Conservation (phyloP, 2,329 filamentous ascomycete species). For the Neophaeococcomyces mojaviensis region DNA sequence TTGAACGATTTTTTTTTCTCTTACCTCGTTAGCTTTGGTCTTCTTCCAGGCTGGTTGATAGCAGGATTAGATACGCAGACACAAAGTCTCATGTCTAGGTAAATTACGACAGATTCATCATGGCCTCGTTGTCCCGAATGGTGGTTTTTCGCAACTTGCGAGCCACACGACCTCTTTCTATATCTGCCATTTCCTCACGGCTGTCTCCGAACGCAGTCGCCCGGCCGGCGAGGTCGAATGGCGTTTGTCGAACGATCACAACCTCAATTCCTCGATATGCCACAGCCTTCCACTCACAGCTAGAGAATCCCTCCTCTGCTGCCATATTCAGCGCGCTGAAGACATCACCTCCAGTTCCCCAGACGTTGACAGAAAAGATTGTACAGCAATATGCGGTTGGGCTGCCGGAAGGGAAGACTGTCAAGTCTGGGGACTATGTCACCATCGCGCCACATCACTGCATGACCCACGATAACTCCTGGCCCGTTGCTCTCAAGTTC, state of each 20-base stretch:
- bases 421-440: slow-evolving; percentile 77
- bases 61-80: too few species aligned
- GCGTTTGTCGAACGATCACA: neutral
- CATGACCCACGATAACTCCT: slow-evolving; percentile 84
- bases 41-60: too few species aligned
- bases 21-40: too few species aligned
- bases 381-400: slow-evolving; percentile 75
- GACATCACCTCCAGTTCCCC: slow-evolving; percentile 47
- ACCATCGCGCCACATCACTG: slow-evolving; percentile 62
- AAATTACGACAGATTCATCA: too few species aligned
- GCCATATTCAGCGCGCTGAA: slow-evolving; percentile 71
- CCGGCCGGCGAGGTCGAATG: too few species aligned
- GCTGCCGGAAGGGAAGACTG: slow-evolving; percentile 64
- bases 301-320: slow-evolving; percentile 53
- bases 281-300: slow-evolving; percentile 57
- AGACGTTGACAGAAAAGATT: slow-evolving; percentile 89
- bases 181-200: too few species aligned
- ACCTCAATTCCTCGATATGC: neutral
- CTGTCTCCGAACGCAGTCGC: too few species aligned
- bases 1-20: too few species aligned
- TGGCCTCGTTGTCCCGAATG: too few species aligned
- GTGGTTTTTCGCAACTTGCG: too few species aligned
- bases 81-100: too few species aligned
- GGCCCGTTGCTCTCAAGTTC: slow-evolving; percentile 70
- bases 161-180: too few species aligned